Conservation (phyloP, 169 alveolate genomes). For the Plasmodium gaboni region DNA sequence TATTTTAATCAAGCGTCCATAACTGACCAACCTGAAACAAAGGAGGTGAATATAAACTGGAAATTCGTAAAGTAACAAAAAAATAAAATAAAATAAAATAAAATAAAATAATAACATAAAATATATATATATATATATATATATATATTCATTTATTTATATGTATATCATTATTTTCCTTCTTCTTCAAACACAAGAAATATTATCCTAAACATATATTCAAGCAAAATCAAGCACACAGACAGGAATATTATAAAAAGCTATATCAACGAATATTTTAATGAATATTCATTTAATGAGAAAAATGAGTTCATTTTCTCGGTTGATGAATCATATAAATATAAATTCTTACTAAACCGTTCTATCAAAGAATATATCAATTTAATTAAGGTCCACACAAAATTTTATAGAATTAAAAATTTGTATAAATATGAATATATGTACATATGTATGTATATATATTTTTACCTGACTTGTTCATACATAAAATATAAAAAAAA, state of each 20-base stretch:
- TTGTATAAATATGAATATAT: background rate
- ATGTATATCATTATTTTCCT: background rate
- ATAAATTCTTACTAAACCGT: constrained; percentile 50
- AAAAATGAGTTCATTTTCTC: constrained; percentile 60
- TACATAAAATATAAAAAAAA: too few species aligned
- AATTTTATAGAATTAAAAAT: background rate
- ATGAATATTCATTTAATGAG: constrained; percentile 70
- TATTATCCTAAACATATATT: constrained; percentile 61
- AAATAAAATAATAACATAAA: too few species aligned
- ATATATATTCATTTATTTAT: background rate
- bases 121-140: background rate
- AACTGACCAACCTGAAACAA: background rate
- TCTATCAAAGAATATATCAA: constrained; percentile 57
- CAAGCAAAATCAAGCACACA: constrained; percentile 15
- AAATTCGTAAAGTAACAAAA: constrained; percentile 33
- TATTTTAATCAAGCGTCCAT: background rate
- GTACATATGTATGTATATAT: background rate
- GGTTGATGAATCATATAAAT: constrained; percentile 27
- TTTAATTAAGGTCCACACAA: constrained; percentile 34
- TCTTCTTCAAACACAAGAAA: constrained; percentile 12
- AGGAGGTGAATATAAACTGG: constrained; percentile 60
- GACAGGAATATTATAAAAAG: constrained; percentile 70
- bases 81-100: background rate
- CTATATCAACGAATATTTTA: constrained; percentile 62
- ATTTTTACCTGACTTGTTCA: too few species aligned